A percentile compares a stretch with the other conserved stretches of the same genome.
Conservation (phyloP, 2,329 filamentous ascomycete species). For the Diaporthe helianthi region DNA sequence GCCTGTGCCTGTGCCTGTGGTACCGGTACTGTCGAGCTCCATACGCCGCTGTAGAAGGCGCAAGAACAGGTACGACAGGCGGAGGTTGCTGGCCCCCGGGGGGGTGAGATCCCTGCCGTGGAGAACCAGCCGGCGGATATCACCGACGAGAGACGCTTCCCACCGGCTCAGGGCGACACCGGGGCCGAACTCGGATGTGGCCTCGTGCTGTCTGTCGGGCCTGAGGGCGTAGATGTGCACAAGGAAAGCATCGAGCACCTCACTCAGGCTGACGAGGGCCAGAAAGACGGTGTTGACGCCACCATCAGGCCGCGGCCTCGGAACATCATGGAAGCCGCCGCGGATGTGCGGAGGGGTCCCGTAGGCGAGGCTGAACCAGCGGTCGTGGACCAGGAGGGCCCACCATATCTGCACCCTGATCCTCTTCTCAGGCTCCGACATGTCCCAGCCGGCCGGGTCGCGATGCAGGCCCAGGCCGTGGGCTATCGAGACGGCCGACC, state of each 20-base stretch:
- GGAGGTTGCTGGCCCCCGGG: slow-evolving; percentile 58
- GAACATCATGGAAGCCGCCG: slow-evolving; percentile 55
- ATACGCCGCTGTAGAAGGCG: slow-evolving; percentile 56
- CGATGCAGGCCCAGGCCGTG: slow-evolving; percentile 63
- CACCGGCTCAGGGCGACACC: slow-evolving; percentile 51
- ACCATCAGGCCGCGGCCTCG: slow-evolving; percentile 36
- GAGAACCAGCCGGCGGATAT: slow-evolving; percentile 49
- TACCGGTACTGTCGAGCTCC: slow-evolving; percentile 52
- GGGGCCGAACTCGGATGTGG: slow-evolving; percentile 40
- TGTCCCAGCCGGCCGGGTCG: slow-evolving; percentile 59
- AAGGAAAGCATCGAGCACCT: slow-evolving; percentile 47
- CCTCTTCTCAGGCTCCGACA: slow-evolving; percentile 57
- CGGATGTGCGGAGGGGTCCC: slow-evolving; percentile 59
- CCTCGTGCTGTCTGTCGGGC: slow-evolving; percentile 13
- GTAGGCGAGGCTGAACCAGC: slow-evolving; percentile 61
- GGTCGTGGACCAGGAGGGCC: slow-evolving; percentile 60
- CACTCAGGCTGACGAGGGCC: slow-evolving; percentile 53
- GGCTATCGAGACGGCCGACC: slow-evolving; percentile 58
- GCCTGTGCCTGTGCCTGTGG: too few relatives aligned
- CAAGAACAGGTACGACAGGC: slow-evolving; percentile 57
- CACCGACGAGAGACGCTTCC: slow-evolving; percentile 50
- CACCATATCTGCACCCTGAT: slow-evolving; percentile 63
- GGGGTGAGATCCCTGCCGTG: slow-evolving; percentile 50
- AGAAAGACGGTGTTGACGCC: slow-evolving; percentile 47
- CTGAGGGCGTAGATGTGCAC: slow-evolving; percentile 37